Evolutionary conservation across 164 flowering plant genomes (phyloP).

Genomic region (Chimonanthus salicifolius): DNA sequence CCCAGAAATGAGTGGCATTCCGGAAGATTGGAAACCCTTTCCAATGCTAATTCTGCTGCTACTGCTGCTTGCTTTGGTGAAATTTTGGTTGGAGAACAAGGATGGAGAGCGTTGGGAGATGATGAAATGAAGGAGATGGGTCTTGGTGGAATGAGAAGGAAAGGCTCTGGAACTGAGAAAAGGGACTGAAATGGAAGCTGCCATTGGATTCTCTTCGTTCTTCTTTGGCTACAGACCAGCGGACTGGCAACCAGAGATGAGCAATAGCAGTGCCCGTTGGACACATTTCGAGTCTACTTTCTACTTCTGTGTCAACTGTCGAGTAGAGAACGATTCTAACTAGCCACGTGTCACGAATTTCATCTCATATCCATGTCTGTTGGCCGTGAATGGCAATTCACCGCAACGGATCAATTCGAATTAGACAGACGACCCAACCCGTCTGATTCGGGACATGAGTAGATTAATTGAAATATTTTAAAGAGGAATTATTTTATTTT

Average conservation of each 20-base stretch:
- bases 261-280: neutral
- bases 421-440: no score
- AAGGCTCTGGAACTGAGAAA: conserved; percentile 6
- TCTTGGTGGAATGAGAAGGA: conserved; percentile 8
- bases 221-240: neutral
- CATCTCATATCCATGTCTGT: no score
- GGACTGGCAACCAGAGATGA: neutral
- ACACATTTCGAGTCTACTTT: neutral
- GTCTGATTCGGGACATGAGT: no score
- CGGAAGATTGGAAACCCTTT: neutral
- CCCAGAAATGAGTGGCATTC: conserved; percentile 2
- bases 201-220: conserved; percentile 3
- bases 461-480: no score
- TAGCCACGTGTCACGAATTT: neutral
- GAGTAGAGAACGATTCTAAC: neutral
- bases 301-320: neutral
- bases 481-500: no score
- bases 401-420: no score
- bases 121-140: neutral
- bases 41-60: neutral
- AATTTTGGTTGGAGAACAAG: neutral
- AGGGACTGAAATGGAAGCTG: conserved; percentile 8
- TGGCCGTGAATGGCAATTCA: no score
- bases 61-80: neutral
- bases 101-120: neutral